Evolutionary conservation across 768 basidiomycete species (phyloP).

Genomic region (Mycena capillaripes): DNA sequence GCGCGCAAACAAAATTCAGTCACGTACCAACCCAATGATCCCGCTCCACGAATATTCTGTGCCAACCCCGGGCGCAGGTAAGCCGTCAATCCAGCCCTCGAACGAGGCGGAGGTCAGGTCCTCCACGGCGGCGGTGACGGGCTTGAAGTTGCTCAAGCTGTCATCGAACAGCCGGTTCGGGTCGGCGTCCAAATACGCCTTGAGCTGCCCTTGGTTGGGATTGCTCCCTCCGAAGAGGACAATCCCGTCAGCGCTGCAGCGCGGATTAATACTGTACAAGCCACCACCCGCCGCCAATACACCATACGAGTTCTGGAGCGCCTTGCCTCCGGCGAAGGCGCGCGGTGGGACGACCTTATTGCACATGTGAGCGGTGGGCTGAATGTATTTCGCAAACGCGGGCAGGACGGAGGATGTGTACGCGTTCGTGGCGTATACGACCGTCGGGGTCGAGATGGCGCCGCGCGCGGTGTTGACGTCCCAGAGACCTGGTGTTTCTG

Average conservation of each 20-base stretch:
- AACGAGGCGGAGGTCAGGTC: slow-evolving; percentile 30
- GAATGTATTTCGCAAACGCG: slow-evolving; percentile 48
- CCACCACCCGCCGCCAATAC: slow-evolving; percentile 28
- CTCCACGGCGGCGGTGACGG: slow-evolving; percentile 34
- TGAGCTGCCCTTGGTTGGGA: slow-evolving; percentile 31
- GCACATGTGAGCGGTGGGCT: slow-evolving; percentile 39
- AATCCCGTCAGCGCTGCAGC: slow-evolving; percentile 32
- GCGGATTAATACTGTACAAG: slow-evolving; percentile 37
- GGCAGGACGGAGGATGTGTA: slow-evolving; percentile 64
- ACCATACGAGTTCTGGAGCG: slow-evolving; percentile 39
- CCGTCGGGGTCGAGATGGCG: slow-evolving; percentile 51
- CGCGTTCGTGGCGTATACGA: slow-evolving; percentile 71
- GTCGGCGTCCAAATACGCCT: slow-evolving; percentile 33
- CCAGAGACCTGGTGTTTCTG: slow-evolving; percentile 48
- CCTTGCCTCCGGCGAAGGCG: slow-evolving; percentile 27
- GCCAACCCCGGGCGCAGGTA: slow-evolving; percentile 33
- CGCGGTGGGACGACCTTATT: slow-evolving; percentile 39
- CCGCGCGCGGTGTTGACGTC: slow-evolving; percentile 59
- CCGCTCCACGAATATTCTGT: slow-evolving; percentile 38
- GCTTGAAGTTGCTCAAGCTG: slow-evolving; percentile 35
- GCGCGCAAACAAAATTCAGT: not conserved
- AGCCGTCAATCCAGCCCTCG: slow-evolving; percentile 34
- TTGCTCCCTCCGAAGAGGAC: slow-evolving; percentile 38
- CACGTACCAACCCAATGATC: slow-evolving; percentile 35
- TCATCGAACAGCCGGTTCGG: slow-evolving; percentile 32